These are phyloP conservation scores for Eutypella sp. DNA, from an alignment of 2,329 filamentous ascomycete genomes.

Conservation along the genomic window DNA sequence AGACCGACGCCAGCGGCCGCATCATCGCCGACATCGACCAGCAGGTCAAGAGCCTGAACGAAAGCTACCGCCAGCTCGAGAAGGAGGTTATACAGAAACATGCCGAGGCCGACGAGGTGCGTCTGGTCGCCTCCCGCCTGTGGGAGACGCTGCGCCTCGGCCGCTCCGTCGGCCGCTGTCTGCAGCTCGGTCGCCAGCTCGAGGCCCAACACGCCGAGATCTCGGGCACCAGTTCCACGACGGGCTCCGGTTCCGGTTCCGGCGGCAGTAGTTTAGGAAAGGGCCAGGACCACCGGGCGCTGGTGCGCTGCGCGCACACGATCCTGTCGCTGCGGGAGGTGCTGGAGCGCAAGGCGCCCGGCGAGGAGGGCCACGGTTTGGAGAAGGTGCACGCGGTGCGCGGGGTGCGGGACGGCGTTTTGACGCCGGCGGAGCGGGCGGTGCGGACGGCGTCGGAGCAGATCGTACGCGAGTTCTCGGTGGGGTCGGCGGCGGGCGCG, in stretches of 20 bases:
- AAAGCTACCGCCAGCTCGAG: constrained; percentile 80
- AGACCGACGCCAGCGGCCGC: constrained; percentile 65
- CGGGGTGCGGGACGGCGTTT: constrained; percentile 63
- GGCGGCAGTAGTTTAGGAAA: constrained; percentile 31
- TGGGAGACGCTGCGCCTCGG: constrained; percentile 76
- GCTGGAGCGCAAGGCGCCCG: constrained; percentile 59
- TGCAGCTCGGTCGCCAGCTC: constrained; percentile 79
- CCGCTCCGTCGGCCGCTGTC: constrained; percentile 68
- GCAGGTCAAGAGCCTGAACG: constrained; percentile 74
- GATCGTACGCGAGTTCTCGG: constrained; percentile 76
- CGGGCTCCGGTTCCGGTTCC: constrained; percentile 12
- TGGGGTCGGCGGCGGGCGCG: constrained; percentile 48
- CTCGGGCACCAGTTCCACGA: constrained; percentile 26
- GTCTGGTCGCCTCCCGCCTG: constrained; percentile 69
- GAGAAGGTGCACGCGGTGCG: constrained; percentile 67
- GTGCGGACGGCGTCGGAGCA: constrained; percentile 72
- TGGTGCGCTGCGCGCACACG: constrained; percentile 79
- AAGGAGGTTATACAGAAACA: constrained; percentile 83
- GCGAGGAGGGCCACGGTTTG: constrained; percentile 73
- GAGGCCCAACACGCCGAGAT: constrained; percentile 80
- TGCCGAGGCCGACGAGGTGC: constrained; percentile 78
- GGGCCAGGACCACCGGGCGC: constrained; percentile 69
- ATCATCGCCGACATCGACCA: constrained; percentile 74
- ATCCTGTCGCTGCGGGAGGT: constrained; percentile 72
- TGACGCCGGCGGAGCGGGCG: constrained; percentile 67